phyloP scores from a whole-genome alignment of 2,329 filamentous ascomycete genomes.

The Aureobasidium leucospermi region DNA sequence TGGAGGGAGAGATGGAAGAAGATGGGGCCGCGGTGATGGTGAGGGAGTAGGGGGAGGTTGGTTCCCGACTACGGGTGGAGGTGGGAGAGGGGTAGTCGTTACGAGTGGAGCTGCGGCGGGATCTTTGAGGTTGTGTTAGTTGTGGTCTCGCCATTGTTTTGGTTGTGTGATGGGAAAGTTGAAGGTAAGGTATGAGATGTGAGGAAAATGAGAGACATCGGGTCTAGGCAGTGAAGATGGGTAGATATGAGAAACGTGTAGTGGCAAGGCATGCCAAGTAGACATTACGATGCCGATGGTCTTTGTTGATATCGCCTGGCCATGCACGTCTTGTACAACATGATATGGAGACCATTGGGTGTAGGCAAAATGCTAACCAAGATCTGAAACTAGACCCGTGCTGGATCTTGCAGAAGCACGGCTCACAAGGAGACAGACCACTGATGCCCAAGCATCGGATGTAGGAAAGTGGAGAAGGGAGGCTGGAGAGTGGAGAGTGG shows the following conservation, averaged over 20 bases:
- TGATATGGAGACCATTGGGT: not conserved
- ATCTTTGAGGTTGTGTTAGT: not conserved
- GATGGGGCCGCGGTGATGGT: not conserved
- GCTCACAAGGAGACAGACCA: not conserved
- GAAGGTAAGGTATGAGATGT: not conserved
- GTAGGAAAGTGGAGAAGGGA: not conserved
- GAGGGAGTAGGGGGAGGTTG: not conserved
- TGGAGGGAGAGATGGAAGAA: not conserved
- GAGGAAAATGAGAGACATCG: not conserved
- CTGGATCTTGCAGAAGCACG: conserved; percentile 1
- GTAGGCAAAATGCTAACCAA: not conserved
- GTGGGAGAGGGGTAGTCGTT: not conserved
- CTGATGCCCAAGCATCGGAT: not conserved
- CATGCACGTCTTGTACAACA: not conserved
- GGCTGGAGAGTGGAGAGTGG: not conserved
- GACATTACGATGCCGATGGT: not conserved
- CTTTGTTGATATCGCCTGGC: not conserved
- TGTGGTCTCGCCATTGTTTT: not conserved
- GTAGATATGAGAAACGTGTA: no score
- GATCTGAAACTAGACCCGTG: not conserved
- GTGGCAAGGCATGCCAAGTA: not conserved
- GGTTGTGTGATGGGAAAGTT: not conserved
- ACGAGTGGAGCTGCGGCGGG: not conserved
- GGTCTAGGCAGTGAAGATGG: no score
- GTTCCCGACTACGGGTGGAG: not conserved